Evolutionary conservation across 75 land plant species (phyloP).

Genomic region (Isoetes taiwanensis): DNA sequence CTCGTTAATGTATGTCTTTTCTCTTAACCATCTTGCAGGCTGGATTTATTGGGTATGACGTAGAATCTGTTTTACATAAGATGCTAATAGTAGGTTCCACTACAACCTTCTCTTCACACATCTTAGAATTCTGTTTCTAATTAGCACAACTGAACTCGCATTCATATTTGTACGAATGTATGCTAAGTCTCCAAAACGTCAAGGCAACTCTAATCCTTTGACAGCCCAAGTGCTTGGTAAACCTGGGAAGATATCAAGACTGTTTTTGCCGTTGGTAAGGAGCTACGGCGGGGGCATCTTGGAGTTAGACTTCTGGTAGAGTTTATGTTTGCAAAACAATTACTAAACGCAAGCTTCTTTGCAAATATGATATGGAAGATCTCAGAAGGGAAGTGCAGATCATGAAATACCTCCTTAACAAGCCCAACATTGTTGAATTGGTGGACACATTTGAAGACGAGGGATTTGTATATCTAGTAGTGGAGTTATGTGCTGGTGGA

Average conservation of each 20-base stretch:
- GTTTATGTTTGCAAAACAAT: slow-evolving; percentile 1
- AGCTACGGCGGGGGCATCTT: background rate
- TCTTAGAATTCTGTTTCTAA: too few species aligned
- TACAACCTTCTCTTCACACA: too few species aligned
- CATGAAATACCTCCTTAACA: background rate
- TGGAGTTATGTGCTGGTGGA: background rate
- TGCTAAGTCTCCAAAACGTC: too few species aligned
- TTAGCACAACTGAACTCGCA: too few species aligned
- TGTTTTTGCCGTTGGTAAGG: background rate
- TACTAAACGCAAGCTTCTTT: slow-evolving; percentile 1
- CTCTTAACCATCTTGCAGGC: too few species aligned
- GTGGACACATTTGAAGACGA: background rate
- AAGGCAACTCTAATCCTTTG: too few species aligned
- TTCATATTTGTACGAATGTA: too few species aligned
- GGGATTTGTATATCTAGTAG: background rate
- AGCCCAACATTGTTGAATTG: background rate
- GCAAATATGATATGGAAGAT: slow-evolving; percentile 3
- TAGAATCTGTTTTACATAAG: too few species aligned
- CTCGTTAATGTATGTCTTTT: too few species aligned
- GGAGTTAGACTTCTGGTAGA: background rate
- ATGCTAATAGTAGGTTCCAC: too few species aligned
- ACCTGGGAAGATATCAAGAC: slow-evolving; percentile 3
- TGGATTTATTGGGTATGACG: too few species aligned
- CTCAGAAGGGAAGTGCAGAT: background rate
- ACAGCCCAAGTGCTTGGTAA: too few species aligned